Percentiles rank a stretch among this genome's conserved stretches.
phyloP scores from a whole-genome alignment of 2,329 filamentous ascomycete species.

The Fusarium illudens region DNA sequence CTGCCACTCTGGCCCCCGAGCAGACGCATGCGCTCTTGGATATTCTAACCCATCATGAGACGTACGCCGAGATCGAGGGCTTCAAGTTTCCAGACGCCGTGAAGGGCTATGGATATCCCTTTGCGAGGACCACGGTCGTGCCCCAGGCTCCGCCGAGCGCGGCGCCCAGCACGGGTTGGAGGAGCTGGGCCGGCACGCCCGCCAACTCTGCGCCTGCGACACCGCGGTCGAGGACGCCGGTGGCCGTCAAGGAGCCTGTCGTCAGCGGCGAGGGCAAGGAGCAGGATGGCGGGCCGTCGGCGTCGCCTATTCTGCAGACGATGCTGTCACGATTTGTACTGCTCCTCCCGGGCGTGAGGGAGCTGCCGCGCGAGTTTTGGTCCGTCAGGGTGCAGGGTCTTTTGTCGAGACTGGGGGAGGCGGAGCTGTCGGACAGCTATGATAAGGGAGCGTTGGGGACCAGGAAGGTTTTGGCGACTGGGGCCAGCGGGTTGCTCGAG shows the following conservation, averaged over 20 bases:
- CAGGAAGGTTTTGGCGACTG: conserved; percentile 78
- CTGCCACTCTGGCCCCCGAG: conserved; percentile 42
- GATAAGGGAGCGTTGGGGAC: conserved; percentile 80
- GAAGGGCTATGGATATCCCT: conserved; percentile 74
- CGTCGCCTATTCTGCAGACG: conserved; percentile 72
- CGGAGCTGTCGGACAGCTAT: conserved; percentile 81
- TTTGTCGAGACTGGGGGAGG: conserved; percentile 68
- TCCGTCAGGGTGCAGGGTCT: conserved; percentile 66
- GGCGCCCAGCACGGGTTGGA: conserved; percentile 22
- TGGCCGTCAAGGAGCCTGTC: conserved; percentile 17
- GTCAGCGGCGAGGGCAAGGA: conserved; percentile 25
- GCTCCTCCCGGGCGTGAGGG: conserved; percentile 70
- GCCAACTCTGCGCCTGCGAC: conserved; percentile 38
- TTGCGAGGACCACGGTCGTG: conserved; percentile 49
- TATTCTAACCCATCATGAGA: conserved; percentile 67
- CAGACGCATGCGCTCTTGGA: conserved; percentile 66
- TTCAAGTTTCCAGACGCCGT: conserved; percentile 74
- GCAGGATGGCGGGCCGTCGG: conserved; percentile 49
- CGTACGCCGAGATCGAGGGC: conserved; percentile 73
- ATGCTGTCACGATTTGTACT: conserved; percentile 72
- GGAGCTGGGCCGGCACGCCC: conserved; percentile 38
- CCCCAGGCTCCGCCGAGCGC: conserved; percentile 19
- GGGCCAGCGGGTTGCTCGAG: conserved; percentile 74
- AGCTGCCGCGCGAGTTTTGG: conserved; percentile 73
- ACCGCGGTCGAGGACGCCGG: conserved; percentile 41